A percentile compares a stretch with the other conserved stretches of the same genome.
Conservation (phyloP, 352 stramenopile genomes). For the Globisporangium parvum region DNA sequence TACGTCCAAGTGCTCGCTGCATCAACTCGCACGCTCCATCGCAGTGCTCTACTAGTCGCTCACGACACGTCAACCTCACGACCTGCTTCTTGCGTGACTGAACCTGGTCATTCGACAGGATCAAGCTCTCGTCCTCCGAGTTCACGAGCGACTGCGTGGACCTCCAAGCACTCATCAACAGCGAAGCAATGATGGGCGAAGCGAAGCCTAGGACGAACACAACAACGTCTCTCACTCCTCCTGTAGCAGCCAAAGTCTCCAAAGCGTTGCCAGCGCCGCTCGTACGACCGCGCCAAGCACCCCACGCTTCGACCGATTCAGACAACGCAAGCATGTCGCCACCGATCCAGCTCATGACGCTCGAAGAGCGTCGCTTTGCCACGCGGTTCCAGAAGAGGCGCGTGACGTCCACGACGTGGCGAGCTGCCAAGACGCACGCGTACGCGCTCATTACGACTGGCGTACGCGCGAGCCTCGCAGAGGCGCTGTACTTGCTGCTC, state of each 20-base stretch:
- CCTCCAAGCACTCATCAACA: constrained; percentile 9
- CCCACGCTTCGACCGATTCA: background rate
- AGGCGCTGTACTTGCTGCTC: constrained; percentile 52
- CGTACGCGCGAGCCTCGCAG: constrained; percentile 26
- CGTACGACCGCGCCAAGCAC: background rate
- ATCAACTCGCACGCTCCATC: background rate
- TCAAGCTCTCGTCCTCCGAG: constrained; percentile 9
- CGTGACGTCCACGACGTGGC: constrained; percentile 41
- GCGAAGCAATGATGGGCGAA: no score
- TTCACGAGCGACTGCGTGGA: constrained; percentile 12
- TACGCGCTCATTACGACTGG: constrained; percentile 21
- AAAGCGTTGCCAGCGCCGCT: background rate
- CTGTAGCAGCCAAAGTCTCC: background rate
- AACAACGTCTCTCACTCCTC: no score
- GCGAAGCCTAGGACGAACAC: no score
- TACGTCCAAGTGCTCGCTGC: background rate
- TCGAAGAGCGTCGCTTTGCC: constrained; percentile 47
- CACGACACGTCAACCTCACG: background rate
- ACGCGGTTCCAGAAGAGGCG: constrained; percentile 45
- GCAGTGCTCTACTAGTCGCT: background rate
- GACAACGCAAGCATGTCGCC: background rate
- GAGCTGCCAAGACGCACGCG: constrained; percentile 19
- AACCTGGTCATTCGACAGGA: background rate
- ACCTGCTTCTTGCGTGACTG: background rate
- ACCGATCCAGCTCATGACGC: constrained; percentile 36